Evolutionary conservation across 306 rosid genomes (phyloP).

Genomic region (Lathyrus oleraceus): DNA sequence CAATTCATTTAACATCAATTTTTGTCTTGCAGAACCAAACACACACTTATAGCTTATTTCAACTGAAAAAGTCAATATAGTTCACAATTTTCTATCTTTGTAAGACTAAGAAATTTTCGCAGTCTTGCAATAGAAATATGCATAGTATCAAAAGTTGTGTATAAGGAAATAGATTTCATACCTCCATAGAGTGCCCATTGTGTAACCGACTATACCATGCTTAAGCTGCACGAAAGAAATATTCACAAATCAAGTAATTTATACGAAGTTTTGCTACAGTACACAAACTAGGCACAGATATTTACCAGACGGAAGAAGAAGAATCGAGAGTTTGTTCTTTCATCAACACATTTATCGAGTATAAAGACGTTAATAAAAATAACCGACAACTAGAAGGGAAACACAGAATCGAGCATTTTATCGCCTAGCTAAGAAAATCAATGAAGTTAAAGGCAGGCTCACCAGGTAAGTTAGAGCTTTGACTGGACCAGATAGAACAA

Average conservation of each 20-base stretch:
- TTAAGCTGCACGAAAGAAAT: conserved; percentile 71
- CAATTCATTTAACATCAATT: not conserved
- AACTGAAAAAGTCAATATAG: not conserved
- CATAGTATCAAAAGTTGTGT: not conserved
- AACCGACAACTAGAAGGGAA: not conserved
- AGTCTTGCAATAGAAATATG: not conserved
- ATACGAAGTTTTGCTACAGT: conserved; percentile 4
- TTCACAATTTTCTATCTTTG: not conserved
- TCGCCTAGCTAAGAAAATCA: conserved; percentile 4
- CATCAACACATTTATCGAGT: no score
- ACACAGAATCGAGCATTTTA: not conserved
- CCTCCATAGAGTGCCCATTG: conserved; percentile 97
- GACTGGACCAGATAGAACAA: conserved; percentile 88
- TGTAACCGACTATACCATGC: conserved; percentile 86
- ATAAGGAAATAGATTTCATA: conserved; percentile 35
- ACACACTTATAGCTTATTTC: not conserved
- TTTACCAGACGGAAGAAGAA: not conserved
- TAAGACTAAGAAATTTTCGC: not conserved
- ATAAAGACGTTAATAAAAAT: no score
- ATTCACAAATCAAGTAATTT: conserved; percentile 42
- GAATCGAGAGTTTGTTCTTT: no score
- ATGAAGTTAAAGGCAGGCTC: conserved; percentile 41
- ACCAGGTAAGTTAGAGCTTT: conserved; percentile 91
- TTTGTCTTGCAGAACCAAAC: not conserved
- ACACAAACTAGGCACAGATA: conserved; percentile 16